These are phyloP conservation scores for Friedmanniomyces endolithicus DNA, from an alignment of 495 filamentous ascomycete species.

Conservation along the genomic window DNA sequence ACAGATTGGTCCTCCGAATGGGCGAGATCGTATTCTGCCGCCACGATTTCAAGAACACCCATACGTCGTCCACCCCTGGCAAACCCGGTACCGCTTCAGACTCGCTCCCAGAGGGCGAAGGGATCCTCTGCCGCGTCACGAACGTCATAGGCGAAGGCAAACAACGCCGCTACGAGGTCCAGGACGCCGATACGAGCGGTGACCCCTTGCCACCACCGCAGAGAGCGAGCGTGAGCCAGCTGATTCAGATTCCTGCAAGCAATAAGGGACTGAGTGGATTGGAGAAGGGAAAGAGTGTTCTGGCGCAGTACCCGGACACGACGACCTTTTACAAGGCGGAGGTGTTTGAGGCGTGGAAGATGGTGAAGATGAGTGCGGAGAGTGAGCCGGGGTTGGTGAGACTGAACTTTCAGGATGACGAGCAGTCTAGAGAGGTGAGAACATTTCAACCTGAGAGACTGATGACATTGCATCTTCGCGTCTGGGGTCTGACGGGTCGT, in stretches of 20 bases:
- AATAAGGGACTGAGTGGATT: conserved; percentile 44
- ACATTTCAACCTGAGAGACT: conserved; percentile 26
- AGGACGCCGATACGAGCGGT: conserved; percentile 73
- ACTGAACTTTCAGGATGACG: conserved; percentile 34
- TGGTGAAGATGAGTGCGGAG: background rate
- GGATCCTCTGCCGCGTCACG: conserved; percentile 84
- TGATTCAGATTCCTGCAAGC: conserved; percentile 67
- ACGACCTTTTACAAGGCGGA: conserved; percentile 97
- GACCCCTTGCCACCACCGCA: conserved; percentile 44
- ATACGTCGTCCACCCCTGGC: background rate
- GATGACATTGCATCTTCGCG: conserved; percentile 4
- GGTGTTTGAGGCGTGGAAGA: conserved; percentile 36
- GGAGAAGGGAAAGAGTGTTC: conserved; percentile 22
- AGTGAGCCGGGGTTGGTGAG: conserved; percentile 22
- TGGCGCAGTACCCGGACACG: conserved; percentile 61
- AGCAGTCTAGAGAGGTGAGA: conserved; percentile 23
- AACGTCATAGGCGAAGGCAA: conserved; percentile 73
- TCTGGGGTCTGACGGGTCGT: conserved; percentile 15
- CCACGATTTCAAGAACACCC: conserved; percentile 46
- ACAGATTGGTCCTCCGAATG: conserved; percentile 39
- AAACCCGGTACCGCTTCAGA: conserved; percentile 18
- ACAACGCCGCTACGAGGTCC: conserved; percentile 80
- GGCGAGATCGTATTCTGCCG: conserved; percentile 80
- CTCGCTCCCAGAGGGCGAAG: conserved; percentile 57
- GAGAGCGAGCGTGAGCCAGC: conserved; percentile 60